phyloP scores from a whole-genome alignment of 2,329 filamentous ascomycete species.

The Pseudocercospora pini-densiflorae region DNA sequence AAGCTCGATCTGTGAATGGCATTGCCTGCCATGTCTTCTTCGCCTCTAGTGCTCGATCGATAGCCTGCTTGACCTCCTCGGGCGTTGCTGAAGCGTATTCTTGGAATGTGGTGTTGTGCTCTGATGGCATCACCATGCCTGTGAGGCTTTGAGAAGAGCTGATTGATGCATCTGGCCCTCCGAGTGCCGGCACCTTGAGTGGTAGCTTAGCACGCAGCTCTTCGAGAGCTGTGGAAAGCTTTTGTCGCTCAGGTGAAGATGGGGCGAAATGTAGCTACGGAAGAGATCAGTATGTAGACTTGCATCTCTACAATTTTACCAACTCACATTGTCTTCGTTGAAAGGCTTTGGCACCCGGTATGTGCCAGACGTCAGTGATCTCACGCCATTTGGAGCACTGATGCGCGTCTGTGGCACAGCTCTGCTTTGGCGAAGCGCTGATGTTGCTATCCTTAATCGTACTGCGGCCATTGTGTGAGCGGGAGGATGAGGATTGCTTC shows the following conservation, averaged over 20 bases:
- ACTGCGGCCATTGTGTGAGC: slow-evolving; percentile 1
- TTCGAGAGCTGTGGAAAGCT: slow-evolving; percentile 73
- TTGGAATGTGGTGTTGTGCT: slow-evolving; percentile 75
- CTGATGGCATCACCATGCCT: slow-evolving; percentile 78
- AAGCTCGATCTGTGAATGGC: slow-evolving; percentile 89
- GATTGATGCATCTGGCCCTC: slow-evolving; percentile 66
- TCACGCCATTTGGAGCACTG: slow-evolving; percentile 5
- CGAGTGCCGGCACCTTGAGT: slow-evolving; percentile 76
- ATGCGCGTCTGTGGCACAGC: not conserved
- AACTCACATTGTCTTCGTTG: slow-evolving; percentile 24
- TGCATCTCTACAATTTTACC: not conserved
- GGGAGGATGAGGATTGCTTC: not conserved
- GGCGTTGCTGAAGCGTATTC: slow-evolving; percentile 81
- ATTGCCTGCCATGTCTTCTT: slow-evolving; percentile 83
- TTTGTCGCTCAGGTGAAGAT: slow-evolving; percentile 75
- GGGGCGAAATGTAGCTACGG: slow-evolving; percentile 82
- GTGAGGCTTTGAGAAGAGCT: slow-evolving; percentile 65
- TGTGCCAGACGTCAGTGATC: slow-evolving; percentile 21
- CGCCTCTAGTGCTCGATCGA: slow-evolving; percentile 81
- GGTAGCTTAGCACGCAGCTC: slow-evolving; percentile 69
- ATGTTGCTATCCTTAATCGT: not conserved
- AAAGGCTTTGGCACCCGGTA: slow-evolving; percentile 25
- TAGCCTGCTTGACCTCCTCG: slow-evolving; percentile 75
- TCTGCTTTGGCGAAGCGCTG: slow-evolving; percentile 9
- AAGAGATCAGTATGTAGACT: not conserved